phyloP scores from a whole-genome alignment of 352 stramenopile genomes.

The Phytophthora tentaculata region DNA sequence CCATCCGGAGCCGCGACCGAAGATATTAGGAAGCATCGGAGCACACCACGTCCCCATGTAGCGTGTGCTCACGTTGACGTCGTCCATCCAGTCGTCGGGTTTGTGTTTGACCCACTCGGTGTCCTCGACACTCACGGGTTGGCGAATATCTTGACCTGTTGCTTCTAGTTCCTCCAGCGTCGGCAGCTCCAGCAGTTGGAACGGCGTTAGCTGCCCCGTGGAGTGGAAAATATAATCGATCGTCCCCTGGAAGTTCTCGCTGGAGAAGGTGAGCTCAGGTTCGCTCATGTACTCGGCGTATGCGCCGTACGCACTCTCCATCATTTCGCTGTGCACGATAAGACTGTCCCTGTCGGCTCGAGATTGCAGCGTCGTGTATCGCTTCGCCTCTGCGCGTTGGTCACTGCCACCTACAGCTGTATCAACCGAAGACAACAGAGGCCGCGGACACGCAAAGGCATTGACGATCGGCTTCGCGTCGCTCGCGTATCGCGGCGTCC shows the following conservation, averaged over 20 bases:
- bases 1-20: conserved; percentile 20
- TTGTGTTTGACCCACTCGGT: conserved; percentile 53
- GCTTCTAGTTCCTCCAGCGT: conserved; percentile 47
- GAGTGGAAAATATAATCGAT: conserved; percentile 91
- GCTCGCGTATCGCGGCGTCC: conserved; percentile 63
- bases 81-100: conserved; percentile 43
- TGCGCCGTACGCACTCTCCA: conserved; percentile 75
- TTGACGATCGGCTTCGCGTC: conserved; percentile 46
- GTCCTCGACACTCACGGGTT: conserved; percentile 28
- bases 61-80: conserved; percentile 25
- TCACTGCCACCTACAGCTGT: conserved; percentile 7
- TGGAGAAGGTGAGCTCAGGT: conserved; percentile 74
- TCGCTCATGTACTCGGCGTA: conserved; percentile 66
- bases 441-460: conserved; percentile 44
- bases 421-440: conserved; percentile 24
- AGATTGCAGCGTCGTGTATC: conserved; percentile 44
- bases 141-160: conserved; percentile 49
- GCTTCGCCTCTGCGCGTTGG: conserved; percentile 27
- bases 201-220: conserved; percentile 49
- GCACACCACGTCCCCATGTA: conserved; percentile 66
- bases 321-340: conserved; percentile 66
- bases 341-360: conserved; percentile 54
- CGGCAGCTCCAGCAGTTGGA: conserved; percentile 64
- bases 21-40: conserved; percentile 49
- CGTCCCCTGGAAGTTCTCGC: conserved; percentile 59